phyloP scores from a whole-genome alignment of 75 land plant species.

The Cryptomeria japonica region DNA sequence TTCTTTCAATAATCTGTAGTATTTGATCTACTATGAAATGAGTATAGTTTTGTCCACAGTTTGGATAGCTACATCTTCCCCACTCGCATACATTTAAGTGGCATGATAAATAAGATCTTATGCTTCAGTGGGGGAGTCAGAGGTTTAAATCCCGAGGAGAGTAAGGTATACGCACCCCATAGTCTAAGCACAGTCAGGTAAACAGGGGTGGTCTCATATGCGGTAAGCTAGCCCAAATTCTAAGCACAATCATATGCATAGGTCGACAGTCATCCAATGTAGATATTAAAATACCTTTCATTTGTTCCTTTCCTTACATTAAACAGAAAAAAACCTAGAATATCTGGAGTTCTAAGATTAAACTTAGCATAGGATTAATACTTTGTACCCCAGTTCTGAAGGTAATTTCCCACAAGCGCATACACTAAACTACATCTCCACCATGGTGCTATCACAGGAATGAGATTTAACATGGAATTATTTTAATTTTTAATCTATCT shows the following conservation, averaged over 20 bases:
- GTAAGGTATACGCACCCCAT: too few relatives aligned
- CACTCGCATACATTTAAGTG: not conserved
- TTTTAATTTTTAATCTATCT: not conserved
- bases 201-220: too few relatives aligned
- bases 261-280: too few relatives aligned
- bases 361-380: not conserved
- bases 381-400: not conserved
- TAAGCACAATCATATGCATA: too few relatives aligned
- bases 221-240: too few relatives aligned
- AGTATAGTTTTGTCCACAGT: not conserved
- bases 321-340: not conserved
- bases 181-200: too few relatives aligned
- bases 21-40: not conserved
- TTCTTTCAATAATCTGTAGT: not conserved
- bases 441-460: not conserved
- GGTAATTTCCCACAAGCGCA: not conserved
- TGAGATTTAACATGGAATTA: not conserved
- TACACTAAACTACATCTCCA: not conserved
- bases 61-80: not conserved
- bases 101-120: too few relatives aligned
- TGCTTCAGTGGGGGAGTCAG: too few relatives aligned
- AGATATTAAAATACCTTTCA: too few relatives aligned
- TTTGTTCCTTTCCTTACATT: not conserved
- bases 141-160: too few relatives aligned
- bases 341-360: not conserved